phyloP scores from a whole-genome alignment of 2,329 filamentous ascomycete genomes.

The Sporothrix schenckii region DNA sequence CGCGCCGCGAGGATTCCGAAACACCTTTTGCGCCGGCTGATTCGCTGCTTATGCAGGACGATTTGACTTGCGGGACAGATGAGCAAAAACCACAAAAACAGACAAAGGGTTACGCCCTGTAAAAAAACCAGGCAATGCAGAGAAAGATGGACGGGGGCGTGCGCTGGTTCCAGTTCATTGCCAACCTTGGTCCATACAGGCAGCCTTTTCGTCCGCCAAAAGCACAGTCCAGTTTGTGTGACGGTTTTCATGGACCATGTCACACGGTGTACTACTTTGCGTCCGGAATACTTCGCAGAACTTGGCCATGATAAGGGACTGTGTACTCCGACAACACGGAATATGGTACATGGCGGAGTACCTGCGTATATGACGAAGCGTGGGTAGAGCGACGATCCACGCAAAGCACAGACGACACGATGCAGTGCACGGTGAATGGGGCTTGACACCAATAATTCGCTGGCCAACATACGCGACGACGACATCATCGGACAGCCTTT shows the following conservation, averaged over 20 bases:
- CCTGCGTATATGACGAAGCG: neutral
- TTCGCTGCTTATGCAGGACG: conserved; percentile 14
- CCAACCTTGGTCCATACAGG: conserved; percentile 6
- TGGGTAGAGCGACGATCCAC: conserved; percentile 21
- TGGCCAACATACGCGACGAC: neutral
- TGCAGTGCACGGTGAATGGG: conserved; percentile 18
- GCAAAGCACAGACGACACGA: conserved; percentile 21
- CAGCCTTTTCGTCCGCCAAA: neutral
- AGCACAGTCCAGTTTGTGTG: neutral
- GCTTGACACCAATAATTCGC: neutral
- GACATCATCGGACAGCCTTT: neutral
- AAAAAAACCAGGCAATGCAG: conserved; percentile 5
- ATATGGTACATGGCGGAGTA: neutral
- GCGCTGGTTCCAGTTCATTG: conserved; percentile 20
- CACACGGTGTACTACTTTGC: conserved; percentile 5
- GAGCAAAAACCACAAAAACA: neutral
- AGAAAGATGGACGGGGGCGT: neutral
- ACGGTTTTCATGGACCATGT: neutral
- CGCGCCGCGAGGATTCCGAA: conserved; percentile 11
- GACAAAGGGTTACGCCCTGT: neutral
- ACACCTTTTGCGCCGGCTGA: conserved; percentile 8
- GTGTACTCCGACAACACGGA: neutral
- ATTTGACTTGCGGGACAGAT: neutral
- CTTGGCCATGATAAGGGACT: neutral
- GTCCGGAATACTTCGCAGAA: neutral